Base-by-base conservation (phyloP, 768 basidiomycete species). In the Xerocomellus dryophilus region DNA sequence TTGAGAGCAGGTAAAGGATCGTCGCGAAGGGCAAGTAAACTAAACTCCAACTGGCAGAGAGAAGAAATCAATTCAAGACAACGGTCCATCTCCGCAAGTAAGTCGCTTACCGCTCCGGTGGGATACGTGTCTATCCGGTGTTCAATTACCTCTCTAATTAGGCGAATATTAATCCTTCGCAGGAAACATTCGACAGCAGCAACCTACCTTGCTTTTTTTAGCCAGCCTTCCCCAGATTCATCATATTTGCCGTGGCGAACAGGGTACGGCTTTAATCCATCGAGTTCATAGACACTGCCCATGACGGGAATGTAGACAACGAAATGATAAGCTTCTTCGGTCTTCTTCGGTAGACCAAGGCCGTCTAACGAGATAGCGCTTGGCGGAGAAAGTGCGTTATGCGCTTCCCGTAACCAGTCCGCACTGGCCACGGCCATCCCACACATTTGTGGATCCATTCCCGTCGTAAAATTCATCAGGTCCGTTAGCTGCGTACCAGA, bases 271-370 rank as follows among this genome's bases (percentile, higher is more conserved):
- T 93, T 91, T 59, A 99, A 73, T 11, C 96, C 96, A 65, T 98
- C 96, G 31, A 99, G 79, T 72, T 99, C 96, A 71, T 95, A 98
- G 41, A 99, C 72, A 21, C 80, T 78, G 18, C 90, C 96, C 71
- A 85, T 79, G 40, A 85, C 74, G 5, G 96, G 96, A 44, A 96
- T 74, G 69, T 98, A 99, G 11, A 96, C 88, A 39, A 98, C 86
- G 65, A 98, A 99, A 64, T 99, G 96, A 70, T 96, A 99, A 12
- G 95, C 95, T 63, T 98, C 97, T 65, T 85, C 84, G 5, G 73
- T 72, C 61, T 74, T 83, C 60, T 76, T 88, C 25, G 81, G 81
- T 20, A 88, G 75, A 21, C 83, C 85, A 21, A 93, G 78, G 18
- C 93, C 92, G 63, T 93, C 90, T 49, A 96, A 74, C 7, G 91